Base-by-base conservation (phyloP, 495 filamentous ascomycete species). In the Aspergillus homomorphus region DNA sequence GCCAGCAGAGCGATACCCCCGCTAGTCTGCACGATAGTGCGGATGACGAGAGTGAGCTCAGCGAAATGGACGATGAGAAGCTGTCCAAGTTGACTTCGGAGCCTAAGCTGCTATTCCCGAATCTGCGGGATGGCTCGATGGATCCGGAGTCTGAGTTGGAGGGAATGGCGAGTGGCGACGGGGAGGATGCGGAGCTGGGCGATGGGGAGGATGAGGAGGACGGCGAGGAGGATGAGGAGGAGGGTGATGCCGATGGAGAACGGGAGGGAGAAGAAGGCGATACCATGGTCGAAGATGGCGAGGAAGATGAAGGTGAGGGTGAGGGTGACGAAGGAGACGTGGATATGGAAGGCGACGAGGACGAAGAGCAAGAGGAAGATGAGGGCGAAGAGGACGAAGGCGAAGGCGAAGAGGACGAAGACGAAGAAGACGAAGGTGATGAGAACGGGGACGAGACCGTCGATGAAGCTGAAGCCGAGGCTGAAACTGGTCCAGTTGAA, bases 1-100 rank as follows among this genome's bases (percentile, higher is more conserved):
- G 43, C 51, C 68, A 66, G 20, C 73, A 73, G 24, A 74, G 69
- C 28, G 79, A 77, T 48, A 77, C 76, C 6, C 80, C 84, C 0
- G 80, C 82, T 15, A 89, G 84, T 62, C 67, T 89, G 15, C 87
- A 89, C 58, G 89, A 91, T 55, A 87, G 83, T 52, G 89, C 87
- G 0, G 89, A 91, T 61, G 89, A 91, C 57, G 89, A 92, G 71
- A 91, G 87, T 66, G 89, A 92, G 58, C 72, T 92, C 8, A 91
- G 86, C 53, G 89, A 92, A 54, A 80, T 86, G 5, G 80, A 83
- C 30, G 80, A 82, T 23, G 74, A 73, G 59, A 68, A 70, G 33
- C 78, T 81, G 3, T 77, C 82, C 45, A 78, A 71, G 53, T 62
- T 72, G 24, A 66, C 70, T 8, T 56, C 46, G 2, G 70, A 77